A percentile compares a stretch with the other conserved stretches of the same genome.
Conservation (phyloP, 768 basidiomycete genomes). For the Trichaptum fuscoviolaceum region DNA sequence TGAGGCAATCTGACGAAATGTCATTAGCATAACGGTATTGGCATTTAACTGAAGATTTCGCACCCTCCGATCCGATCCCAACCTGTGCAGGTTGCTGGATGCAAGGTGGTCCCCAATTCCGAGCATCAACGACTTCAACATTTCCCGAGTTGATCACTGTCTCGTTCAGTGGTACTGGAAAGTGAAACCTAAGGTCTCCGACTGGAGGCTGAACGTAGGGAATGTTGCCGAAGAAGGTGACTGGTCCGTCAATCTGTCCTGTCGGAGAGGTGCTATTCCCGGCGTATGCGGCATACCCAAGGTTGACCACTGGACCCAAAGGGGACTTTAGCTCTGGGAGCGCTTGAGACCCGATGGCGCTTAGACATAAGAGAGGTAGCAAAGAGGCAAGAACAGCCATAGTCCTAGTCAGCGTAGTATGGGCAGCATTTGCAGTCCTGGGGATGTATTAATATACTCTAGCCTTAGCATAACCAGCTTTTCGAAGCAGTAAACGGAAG, state of each 20-base stretch:
- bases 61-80: constrained; percentile 41
- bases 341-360: neutral
- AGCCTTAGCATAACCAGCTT: neutral
- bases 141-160: constrained; percentile 12
- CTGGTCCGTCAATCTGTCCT: constrained; percentile 30
- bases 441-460: neutral
- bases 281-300: constrained; percentile 36
- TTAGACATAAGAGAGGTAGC: neutral
- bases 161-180: constrained; percentile 33
- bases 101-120: constrained; percentile 40
- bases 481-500: neutral
- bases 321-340: constrained; percentile 10
- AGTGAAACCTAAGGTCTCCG: constrained; percentile 39
- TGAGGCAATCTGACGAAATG: constrained; percentile 33
- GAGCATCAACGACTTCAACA: constrained; percentile 31
- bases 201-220: constrained; percentile 52
- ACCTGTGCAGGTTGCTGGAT: constrained; percentile 42
- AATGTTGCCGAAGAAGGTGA: constrained; percentile 43
- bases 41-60: neutral
- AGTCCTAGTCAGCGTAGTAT: neutral
- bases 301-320: constrained; percentile 31
- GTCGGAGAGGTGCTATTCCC: constrained; percentile 36
- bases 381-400: neutral
- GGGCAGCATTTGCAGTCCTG: neutral
- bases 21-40: constrained; percentile 7